Percentiles rank a stretch among this genome's conserved stretches.
phyloP scores from a whole-genome alignment of 2,329 filamentous ascomycete genomes.

The Cercospora janseana region DNA sequence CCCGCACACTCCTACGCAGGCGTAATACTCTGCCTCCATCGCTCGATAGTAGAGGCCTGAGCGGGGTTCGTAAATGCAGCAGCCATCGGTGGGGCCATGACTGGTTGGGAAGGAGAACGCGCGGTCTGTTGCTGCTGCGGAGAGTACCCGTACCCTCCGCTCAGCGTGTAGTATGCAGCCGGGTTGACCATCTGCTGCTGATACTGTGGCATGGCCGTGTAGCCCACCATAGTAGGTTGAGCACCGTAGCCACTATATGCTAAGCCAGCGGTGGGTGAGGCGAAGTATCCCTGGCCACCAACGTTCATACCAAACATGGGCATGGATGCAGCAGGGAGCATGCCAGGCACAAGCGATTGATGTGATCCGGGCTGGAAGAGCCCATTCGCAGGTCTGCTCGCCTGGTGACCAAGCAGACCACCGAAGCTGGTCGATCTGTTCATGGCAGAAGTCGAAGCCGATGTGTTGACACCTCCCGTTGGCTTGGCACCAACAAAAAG shows the following conservation, averaged over 20 bases:
- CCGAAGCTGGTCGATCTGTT: slow-evolving; percentile 25
- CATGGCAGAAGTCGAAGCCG: not conserved
- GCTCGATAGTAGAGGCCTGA: slow-evolving; percentile 8
- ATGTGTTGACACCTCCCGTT: slow-evolving; percentile 16
- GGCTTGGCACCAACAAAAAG: slow-evolving; percentile 33
- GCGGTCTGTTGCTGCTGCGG: slow-evolving; percentile 3
- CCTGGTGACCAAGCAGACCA: slow-evolving; percentile 26
- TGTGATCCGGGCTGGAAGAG: slow-evolving; percentile 35
- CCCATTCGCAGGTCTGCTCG: slow-evolving; percentile 32
- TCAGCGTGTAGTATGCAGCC: slow-evolving; percentile 21
- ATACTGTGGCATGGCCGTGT: slow-evolving; percentile 12
- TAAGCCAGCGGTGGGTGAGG: slow-evolving; percentile 30
- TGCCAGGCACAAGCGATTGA: slow-evolving; percentile 22
- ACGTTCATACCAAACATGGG: slow-evolving; percentile 22
- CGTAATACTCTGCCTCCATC: slow-evolving; percentile 11
- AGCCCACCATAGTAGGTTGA: slow-evolving; percentile 15
- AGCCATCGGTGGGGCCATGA: not conserved
- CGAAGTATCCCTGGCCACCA: slow-evolving; percentile 26
- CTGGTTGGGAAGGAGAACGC: slow-evolving; percentile 1
- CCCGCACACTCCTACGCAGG: not conserved
- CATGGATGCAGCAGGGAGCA: slow-evolving; percentile 15
- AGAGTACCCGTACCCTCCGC: slow-evolving; percentile 14
- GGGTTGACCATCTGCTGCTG: slow-evolving; percentile 22
- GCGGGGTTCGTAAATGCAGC: slow-evolving; percentile 2
- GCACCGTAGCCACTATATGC: slow-evolving; percentile 21